Evolutionary conservation across 306 rosid species (phyloP).

Genomic region (Quercus gilva): DNA sequence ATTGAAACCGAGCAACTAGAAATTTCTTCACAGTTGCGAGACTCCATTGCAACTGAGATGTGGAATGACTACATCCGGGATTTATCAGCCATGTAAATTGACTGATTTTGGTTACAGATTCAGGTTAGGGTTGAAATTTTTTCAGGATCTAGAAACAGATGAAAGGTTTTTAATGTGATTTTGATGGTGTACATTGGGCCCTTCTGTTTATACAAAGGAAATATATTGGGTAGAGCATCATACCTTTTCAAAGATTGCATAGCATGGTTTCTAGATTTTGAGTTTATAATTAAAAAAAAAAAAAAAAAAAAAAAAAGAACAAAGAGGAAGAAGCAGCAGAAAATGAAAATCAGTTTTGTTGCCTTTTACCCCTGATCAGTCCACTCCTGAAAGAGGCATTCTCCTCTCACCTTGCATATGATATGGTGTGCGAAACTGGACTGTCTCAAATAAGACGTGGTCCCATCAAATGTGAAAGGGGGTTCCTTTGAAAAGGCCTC

Average conservation of each 20-base stretch:
- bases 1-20: constrained; percentile 47
- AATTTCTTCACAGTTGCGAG: constrained; percentile 48
- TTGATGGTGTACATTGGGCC: constrained; percentile 37
- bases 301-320: no score
- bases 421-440: no score
- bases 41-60: constrained; percentile 64
- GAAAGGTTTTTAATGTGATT: constrained; percentile 19
- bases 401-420: no score
- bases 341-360: no score
- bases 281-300: not conserved
- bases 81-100: constrained; percentile 50
- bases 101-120: constrained; percentile 15
- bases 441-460: no score
- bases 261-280: not conserved
- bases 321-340: not conserved
- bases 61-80: constrained; percentile 68
- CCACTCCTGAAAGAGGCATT: no score
- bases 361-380: no score
- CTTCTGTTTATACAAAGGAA: constrained; percentile 39
- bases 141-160: constrained; percentile 18
- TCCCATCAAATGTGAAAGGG: not conserved
- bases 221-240: constrained; percentile 17
- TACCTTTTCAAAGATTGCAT: constrained; percentile 9
- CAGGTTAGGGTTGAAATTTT: constrained; percentile 32
- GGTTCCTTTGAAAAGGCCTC: not conserved